phyloP scores from a whole-genome alignment of 768 basidiomycete genomes.

The Agaricus blazei region DNA sequence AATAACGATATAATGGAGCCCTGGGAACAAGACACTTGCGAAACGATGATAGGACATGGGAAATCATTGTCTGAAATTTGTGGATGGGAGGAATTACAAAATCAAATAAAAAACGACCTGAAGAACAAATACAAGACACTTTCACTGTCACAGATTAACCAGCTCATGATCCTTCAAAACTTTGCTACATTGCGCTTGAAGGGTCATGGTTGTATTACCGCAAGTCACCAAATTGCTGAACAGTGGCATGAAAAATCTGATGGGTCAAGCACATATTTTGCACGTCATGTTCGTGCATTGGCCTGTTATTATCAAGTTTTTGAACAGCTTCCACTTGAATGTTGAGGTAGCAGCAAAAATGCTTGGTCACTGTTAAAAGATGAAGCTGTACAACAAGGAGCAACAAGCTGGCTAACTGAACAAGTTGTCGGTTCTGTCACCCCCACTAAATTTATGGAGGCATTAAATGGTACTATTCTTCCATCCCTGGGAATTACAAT shows the following conservation, averaged over 20 bases:
- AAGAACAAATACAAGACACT: slow-evolving; percentile 17
- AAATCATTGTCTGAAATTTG: too few species aligned
- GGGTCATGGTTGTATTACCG: slow-evolving; percentile 18
- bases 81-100: slow-evolving; percentile 18
- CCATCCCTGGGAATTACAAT: slow-evolving; percentile 23
- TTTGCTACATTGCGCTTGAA: slow-evolving; percentile 30
- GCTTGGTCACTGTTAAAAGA: slow-evolving; percentile 16
- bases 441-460: slow-evolving; percentile 17
- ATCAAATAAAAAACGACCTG: slow-evolving; percentile 22
- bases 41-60: too few species aligned
- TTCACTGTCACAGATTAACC: slow-evolving; percentile 21
- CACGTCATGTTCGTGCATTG: slow-evolving; percentile 19
- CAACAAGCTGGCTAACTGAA: slow-evolving; percentile 26
- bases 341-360: slow-evolving; percentile 15
- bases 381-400: slow-evolving; percentile 22
- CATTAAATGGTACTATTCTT: slow-evolving; percentile 24
- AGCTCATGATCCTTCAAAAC: slow-evolving; percentile 24
- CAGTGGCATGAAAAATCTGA: slow-evolving; percentile 31
- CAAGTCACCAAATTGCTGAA: slow-evolving; percentile 27
- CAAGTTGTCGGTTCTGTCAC: slow-evolving; percentile 27
- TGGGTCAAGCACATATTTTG: slow-evolving; percentile 19
- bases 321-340: slow-evolving; percentile 23
- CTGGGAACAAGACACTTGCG: too few species aligned
- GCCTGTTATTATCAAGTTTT: slow-evolving; percentile 30
- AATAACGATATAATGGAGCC: too few species aligned